Evolutionary conservation across 140 eudicot species (phyloP).

Genomic region (Ambrosia hybrid): DNA sequence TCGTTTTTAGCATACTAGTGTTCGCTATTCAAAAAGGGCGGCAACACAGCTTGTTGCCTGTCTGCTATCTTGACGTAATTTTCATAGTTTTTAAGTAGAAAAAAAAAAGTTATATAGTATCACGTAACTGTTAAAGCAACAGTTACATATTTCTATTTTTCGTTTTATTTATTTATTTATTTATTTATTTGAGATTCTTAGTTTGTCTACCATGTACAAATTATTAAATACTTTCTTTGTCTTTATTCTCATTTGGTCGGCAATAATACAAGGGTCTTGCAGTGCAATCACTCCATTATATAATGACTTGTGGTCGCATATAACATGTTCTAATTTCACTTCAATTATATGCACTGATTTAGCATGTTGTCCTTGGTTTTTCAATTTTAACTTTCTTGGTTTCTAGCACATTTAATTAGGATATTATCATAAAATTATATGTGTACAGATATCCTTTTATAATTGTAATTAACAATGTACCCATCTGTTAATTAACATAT

Average conservation of each 20-base stretch:
- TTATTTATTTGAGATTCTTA: constrained; percentile 1
- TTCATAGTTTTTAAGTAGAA: too few relatives aligned
- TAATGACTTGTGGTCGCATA: constrained; percentile 21
- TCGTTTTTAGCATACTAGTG: too few relatives aligned
- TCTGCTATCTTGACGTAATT: too few relatives aligned
- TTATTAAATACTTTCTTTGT: constrained; percentile 14
- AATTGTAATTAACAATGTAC: too few relatives aligned
- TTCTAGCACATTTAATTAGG: constrained; percentile 1
- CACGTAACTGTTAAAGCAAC: background rate
- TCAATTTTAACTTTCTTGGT: background rate
- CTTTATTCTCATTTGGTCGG: constrained; percentile 35
- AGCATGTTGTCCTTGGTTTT: constrained; percentile 13
- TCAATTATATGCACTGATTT: constrained; percentile 17
- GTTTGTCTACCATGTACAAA: constrained; percentile 6
- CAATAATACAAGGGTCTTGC: constrained; percentile 37
- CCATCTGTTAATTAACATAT: too few relatives aligned
- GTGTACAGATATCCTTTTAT: too few relatives aligned
- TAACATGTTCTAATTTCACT: constrained; percentile 32
- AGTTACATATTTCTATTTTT: background rate
- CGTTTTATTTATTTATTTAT: too few relatives aligned
- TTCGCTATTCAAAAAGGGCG: too few relatives aligned
- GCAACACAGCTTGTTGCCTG: too few relatives aligned
- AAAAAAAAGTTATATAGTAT: too few relatives aligned
- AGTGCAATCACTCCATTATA: constrained; percentile 29
- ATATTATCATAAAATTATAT: too few relatives aligned